Evolutionary conservation across 2,329 filamentous ascomycete genomes (phyloP), one percentile per base, ranked within the genome.

Genomic region (Fusarium nelsonii): DNA sequence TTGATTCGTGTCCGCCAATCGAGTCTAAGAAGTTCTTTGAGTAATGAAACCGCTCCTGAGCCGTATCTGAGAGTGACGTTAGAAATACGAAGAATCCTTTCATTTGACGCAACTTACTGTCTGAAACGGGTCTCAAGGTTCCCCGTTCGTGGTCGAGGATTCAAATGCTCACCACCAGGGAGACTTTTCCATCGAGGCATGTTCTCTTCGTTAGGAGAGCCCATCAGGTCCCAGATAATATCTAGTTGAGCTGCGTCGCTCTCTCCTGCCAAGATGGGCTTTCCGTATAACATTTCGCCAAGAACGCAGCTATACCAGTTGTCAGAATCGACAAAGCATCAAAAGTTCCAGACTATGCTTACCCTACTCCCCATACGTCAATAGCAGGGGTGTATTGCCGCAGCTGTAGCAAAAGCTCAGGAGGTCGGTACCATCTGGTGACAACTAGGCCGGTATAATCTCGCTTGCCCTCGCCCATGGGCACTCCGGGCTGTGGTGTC

Each of bases 381-480:
- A 99, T 97, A 11, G 96, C 94, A 15, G 94, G 93, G n/a, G 96
- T 99, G 80, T 99, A 99, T 70, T 89, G 89, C 73, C 94, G 90
- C 33, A 99, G 84, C 69, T 95, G 92, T 49, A 99, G 85, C 33
- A 99, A 84, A 39, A 99, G 85, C 84, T 99, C 96, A 0, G 96
- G 96, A 34, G 96, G 96, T 26, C 96, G 87, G 78, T 99, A 99
- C 96, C 96, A 99, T 75, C 96, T 85, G 16, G 96, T 99, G 12
- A 99, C 96, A 18, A 99, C 96, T 15, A 98, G 84, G n/a, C 92
- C 94, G 6, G 96, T 99, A 80, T 99, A 99, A 69, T 98, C 94
- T 75, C 94, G 87, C 59, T 88, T 88, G 1, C 94, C 94, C 58
- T 95, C 91, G 43, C 96, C 95, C 65, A 93, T 93, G 37, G 94